Evolutionary conservation across 2,329 filamentous ascomycete genomes (phyloP).

Genomic region (Dactylonectria estremocensis): DNA sequence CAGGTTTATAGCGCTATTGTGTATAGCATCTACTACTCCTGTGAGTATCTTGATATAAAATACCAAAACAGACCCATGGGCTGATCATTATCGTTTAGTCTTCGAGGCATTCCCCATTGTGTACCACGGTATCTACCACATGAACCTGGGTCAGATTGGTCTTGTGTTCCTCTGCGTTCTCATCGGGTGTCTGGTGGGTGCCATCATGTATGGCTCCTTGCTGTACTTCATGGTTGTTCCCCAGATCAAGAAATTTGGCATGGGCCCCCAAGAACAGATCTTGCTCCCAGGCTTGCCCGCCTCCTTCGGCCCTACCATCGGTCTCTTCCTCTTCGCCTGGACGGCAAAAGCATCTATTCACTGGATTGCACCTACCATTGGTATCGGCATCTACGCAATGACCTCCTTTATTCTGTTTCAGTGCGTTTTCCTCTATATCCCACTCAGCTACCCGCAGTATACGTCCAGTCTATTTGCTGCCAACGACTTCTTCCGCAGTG

Average conservation of each 20-base stretch:
- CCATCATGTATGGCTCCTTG: constrained; percentile 65
- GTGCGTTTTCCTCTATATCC: constrained; percentile 73
- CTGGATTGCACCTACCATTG: constrained; percentile 70
- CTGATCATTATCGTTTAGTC: constrained; percentile 32
- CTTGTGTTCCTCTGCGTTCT: constrained; percentile 74
- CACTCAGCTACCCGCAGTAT: constrained; percentile 68
- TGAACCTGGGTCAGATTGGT: constrained; percentile 71
- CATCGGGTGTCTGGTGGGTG: constrained; percentile 67
- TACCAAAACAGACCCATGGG: too few species aligned
- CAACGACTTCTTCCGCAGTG: constrained; percentile 71
- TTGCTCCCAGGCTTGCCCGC: constrained; percentile 69
- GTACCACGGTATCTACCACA: constrained; percentile 71
- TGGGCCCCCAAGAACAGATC: constrained; percentile 67
- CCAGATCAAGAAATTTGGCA: constrained; percentile 64
- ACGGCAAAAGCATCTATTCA: constrained; percentile 66
- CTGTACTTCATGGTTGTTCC: constrained; percentile 67
- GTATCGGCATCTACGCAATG: constrained; percentile 68
- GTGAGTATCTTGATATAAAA: too few species aligned
- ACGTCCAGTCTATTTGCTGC: constrained; percentile 72
- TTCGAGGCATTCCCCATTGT: constrained; percentile 79
- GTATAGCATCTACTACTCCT: constrained; percentile 74
- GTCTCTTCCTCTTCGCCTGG: constrained; percentile 74
- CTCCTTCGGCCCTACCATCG: constrained; percentile 67
- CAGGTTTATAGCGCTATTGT: constrained; percentile 74
- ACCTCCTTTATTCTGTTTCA: constrained; percentile 70